These are phyloP conservation scores for Amanita phalloides DNA, from an alignment of 768 basidiomycete genomes.

Conservation along the genomic window DNA sequence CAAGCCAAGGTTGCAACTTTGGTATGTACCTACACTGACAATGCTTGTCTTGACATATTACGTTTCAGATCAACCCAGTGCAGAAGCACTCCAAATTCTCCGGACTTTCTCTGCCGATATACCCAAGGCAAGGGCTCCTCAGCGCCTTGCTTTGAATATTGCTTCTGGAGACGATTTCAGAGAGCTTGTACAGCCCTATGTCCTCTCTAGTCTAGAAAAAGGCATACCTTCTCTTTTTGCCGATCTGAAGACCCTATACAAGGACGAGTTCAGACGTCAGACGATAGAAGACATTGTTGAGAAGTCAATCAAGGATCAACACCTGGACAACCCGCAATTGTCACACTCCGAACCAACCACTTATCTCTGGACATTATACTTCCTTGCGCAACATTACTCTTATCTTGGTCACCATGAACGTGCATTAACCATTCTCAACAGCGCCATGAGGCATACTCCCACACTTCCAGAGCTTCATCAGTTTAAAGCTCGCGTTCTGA, in stretches of 20 bases:
- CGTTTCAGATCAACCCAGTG: slow-evolving; percentile 36
- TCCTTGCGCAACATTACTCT: slow-evolving; percentile 84
- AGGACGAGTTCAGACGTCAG: slow-evolving; percentile 48
- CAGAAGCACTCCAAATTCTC: slow-evolving; percentile 46
- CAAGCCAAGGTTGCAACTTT: slow-evolving; percentile 52
- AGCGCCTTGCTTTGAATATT: slow-evolving; percentile 62
- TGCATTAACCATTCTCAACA: slow-evolving; percentile 52
- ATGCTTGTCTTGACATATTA: slow-evolving; percentile 6
- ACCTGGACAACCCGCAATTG: slow-evolving; percentile 12
- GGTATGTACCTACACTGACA: slow-evolving; percentile 31
- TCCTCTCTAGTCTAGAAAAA: slow-evolving; percentile 59
- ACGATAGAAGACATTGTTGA: slow-evolving; percentile 64
- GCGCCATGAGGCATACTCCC: slow-evolving; percentile 77
- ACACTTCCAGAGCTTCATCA: slow-evolving; percentile 87
- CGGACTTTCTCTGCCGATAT: slow-evolving; percentile 48
- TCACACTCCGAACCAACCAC: slow-evolving; percentile 53
- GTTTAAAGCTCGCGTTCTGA: slow-evolving; percentile 73
- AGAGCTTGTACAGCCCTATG: slow-evolving; percentile 51
- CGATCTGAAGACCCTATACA: slow-evolving; percentile 82
- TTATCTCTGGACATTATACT: slow-evolving; percentile 93
- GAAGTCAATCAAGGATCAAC: slow-evolving; percentile 20
- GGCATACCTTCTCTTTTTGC: slow-evolving; percentile 92
- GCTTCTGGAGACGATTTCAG: slow-evolving; percentile 62
- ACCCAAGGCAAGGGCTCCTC: slow-evolving; percentile 62
- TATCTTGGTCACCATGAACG: slow-evolving; percentile 39